These are phyloP conservation scores for Colletotrichum tofieldiae DNA, from an alignment of 2,329 filamentous ascomycete species.

Conservation along the genomic window DNA sequence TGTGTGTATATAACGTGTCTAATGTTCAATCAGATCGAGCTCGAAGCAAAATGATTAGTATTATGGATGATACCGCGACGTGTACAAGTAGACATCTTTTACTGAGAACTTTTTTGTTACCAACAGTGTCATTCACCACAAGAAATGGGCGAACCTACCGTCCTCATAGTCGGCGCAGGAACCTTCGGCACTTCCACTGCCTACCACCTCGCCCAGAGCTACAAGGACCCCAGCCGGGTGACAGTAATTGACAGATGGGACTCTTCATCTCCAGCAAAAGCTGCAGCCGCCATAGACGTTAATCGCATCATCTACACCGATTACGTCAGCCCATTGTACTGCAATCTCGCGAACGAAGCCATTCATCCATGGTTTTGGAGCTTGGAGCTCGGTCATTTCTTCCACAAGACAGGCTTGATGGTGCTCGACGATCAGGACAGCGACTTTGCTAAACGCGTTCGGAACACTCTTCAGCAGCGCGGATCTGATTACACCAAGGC, in stretches of 20 bases:
- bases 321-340: constrained; percentile 51
- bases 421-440: constrained; percentile 15
- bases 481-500: constrained; percentile 31
- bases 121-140: too few relatives aligned
- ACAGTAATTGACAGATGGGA: constrained; percentile 36
- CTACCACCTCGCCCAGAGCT: constrained; percentile 57
- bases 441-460: constrained; percentile 7
- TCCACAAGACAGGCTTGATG: constrained; percentile 30
- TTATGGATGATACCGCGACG: neutral
- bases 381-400: constrained; percentile 24
- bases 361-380: constrained; percentile 42
- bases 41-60: neutral
- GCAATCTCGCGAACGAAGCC: constrained; percentile 52
- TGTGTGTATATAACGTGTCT: neutral
- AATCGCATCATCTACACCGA: constrained; percentile 57
- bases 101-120: neutral
- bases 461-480: constrained; percentile 15
- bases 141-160: constrained; percentile 22
- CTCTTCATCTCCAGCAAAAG: constrained; percentile 18
- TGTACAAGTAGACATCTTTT: too few relatives aligned
- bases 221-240: constrained; percentile 33
- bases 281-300: constrained; percentile 51
- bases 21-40: too few relatives aligned
- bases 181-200: constrained; percentile 67
- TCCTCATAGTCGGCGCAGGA: constrained; percentile 65